Base-by-base conservation (phyloP, 2,329 filamentous ascomycete genomes). In the Lojkania enalia region DNA sequence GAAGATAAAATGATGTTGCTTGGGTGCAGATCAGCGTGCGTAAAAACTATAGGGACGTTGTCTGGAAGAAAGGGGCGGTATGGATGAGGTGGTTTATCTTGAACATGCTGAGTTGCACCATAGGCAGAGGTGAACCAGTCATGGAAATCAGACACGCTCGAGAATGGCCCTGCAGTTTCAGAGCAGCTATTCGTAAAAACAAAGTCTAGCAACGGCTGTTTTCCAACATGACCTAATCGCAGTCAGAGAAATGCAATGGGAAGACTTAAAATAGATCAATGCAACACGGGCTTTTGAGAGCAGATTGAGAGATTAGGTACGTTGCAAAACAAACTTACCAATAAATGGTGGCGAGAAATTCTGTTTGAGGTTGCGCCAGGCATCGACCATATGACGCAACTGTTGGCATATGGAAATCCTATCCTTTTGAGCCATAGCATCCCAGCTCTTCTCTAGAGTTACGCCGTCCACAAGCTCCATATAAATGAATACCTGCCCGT, bases 21-120 rank as follows among this genome's bases (percentile, higher is more conserved):
- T 21, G 42, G 50, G 30, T 53, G 54, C 23, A 59, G 33, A 42
- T 57, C 54, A 14, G 39, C 54, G 27, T 59, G 54, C 21, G 56
- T 56, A 39, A 54, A 54, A 2, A 57, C 46, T 20, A 57, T 54
- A 9, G 44, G 35, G n/a, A 23, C 20, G 20, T 52, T 25, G 39
- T 57, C 54, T 14, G 49, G 46, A 16, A 57, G 42, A 27, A 43
- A 47, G 16, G 27, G 15, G 36, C 54, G 51, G 35, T 49, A 52
- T 31, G 53, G 51, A 51, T 58, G 42, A 39, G 48, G 35, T n/a
- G 48, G 21, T 48, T 4, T 15, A 29, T 48, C 39, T 38, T 46
- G 31, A 31, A 32, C 40, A 38, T 49, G 12, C 30, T 19, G 11
- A 20, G 12, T 33, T 19, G 40, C 44, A n/a, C 46, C 44, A 44